phyloP scores from a whole-genome alignment of 108 stramenopile genomes.

The Thalassiosira profunda region DNA sequence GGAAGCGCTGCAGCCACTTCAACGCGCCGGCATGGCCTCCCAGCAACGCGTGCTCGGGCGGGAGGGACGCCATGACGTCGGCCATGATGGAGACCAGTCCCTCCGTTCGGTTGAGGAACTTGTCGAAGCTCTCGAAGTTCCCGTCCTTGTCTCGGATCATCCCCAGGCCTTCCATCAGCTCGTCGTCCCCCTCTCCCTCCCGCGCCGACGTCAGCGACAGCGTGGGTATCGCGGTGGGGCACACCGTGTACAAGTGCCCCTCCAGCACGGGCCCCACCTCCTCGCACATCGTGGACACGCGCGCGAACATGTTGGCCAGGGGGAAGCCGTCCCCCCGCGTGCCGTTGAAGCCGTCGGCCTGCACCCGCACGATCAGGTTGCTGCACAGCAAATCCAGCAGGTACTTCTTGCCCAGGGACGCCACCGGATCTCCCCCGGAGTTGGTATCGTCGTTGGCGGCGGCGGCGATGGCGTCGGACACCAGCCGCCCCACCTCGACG shows the following conservation, averaged over 20 bases:
- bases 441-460: slow-evolving; percentile 61
- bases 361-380: slow-evolving; percentile 77
- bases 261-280: slow-evolving; percentile 63
- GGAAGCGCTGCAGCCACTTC: slow-evolving; percentile 79
- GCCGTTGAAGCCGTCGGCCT: slow-evolving; percentile 90
- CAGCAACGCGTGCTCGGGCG: slow-evolving; percentile 63
- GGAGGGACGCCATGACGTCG: slow-evolving; percentile 74
- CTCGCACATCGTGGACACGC: slow-evolving; percentile 65
- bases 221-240: slow-evolving; percentile 83
- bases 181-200: slow-evolving; percentile 47
- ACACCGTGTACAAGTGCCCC: slow-evolving; percentile 85
- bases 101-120: slow-evolving; percentile 82
- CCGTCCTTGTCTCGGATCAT: slow-evolving; percentile 78
- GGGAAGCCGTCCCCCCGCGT: slow-evolving; percentile 90
- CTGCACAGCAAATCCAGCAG: slow-evolving; percentile 77
- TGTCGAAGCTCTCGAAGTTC: slow-evolving; percentile 84
- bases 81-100: slow-evolving; percentile 85
- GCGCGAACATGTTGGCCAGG: slow-evolving; percentile 69
- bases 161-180: slow-evolving; percentile 85
- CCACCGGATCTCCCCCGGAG: slow-evolving; percentile 25
- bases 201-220: slow-evolving; percentile 41
- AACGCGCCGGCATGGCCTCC: slow-evolving; percentile 79
- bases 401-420: slow-evolving; percentile 71
- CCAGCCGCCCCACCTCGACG: slow-evolving; percentile 58
- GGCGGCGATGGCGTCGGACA: slow-evolving; percentile 51